phyloP scores from a whole-genome alignment of 495 filamentous ascomycete genomes.

The Aspergillus heteromorphus region DNA sequence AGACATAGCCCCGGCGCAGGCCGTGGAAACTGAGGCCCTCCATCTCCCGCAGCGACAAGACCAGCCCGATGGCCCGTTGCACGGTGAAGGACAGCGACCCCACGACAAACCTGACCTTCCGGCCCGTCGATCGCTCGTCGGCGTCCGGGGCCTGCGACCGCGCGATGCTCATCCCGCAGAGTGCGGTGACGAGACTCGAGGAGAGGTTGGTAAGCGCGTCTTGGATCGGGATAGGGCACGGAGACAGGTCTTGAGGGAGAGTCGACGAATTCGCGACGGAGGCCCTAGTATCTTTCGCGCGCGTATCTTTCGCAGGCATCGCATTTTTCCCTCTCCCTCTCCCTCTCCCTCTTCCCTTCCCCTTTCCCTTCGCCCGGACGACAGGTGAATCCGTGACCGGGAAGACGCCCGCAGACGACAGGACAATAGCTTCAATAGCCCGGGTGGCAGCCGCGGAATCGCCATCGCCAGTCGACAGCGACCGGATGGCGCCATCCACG shows the following conservation, averaged over 20 bases:
- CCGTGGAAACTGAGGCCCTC: conserved; percentile 19
- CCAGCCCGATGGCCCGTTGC: conserved; percentile 21
- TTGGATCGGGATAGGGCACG: conserved; percentile 37
- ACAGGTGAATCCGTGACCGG: background rate
- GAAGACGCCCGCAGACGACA: conserved; percentile 25
- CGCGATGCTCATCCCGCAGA: conserved; percentile 41
- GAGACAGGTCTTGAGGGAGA: conserved; percentile 2
- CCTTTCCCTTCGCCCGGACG: background rate
- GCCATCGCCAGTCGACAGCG: conserved; percentile 33
- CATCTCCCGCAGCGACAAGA: conserved; percentile 1
- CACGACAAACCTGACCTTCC: conserved; percentile 27
- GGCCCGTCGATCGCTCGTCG: conserved; percentile 9
- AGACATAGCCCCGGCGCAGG: conserved; percentile 33
- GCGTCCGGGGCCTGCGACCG: conserved; percentile 24
- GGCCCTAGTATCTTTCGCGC: conserved; percentile 15
- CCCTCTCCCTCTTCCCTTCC: too few species aligned
- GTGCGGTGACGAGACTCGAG: conserved; percentile 35
- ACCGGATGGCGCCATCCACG: conserved; percentile 38
- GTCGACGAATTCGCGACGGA: conserved; percentile 6
- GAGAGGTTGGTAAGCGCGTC: conserved; percentile 41
- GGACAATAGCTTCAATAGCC: conserved; percentile 36
- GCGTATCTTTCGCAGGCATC: background rate
- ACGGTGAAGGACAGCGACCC: conserved; percentile 21
- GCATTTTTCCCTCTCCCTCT: too few species aligned
- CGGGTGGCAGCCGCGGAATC: conserved; percentile 31